Percentiles rank a stretch among this genome's conserved stretches.
These are phyloP conservation scores for Beauveria scarabaeidicola DNA, from an alignment of 2,329 filamentous ascomycete species.

Conservation along the genomic window DNA sequence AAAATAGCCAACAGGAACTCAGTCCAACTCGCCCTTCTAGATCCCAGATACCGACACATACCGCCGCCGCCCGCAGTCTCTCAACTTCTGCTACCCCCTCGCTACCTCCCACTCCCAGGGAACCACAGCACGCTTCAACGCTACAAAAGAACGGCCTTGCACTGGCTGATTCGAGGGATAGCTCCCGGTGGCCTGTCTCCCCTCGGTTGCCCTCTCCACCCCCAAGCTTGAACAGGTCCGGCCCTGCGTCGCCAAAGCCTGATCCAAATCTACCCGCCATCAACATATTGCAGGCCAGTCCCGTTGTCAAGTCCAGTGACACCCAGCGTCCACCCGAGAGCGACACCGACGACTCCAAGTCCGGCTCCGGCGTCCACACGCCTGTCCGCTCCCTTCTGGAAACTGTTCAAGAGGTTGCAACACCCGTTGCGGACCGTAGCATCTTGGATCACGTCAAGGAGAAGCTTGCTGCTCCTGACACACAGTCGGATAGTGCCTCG, in stretches of 20 bases:
- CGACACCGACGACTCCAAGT: constrained; percentile 42
- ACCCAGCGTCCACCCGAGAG: constrained; percentile 38
- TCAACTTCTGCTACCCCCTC: constrained; percentile 60
- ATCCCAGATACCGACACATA: constrained; percentile 48
- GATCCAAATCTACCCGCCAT: constrained; percentile 45
- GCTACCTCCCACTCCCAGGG: constrained; percentile 51
- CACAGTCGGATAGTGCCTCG: constrained; percentile 33
- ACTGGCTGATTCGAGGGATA: constrained; percentile 43
- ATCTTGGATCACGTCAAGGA: constrained; percentile 43
- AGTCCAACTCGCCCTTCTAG: constrained; percentile 50
- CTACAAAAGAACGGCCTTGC: constrained; percentile 51
- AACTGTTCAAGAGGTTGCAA: constrained; percentile 82
- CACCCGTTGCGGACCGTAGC: constrained; percentile 30
- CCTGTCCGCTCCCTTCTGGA: constrained; percentile 61
- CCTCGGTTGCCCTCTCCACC: constrained; percentile 72
- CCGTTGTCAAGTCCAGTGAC: constrained; percentile 36
- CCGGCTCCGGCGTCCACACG: constrained; percentile 47
- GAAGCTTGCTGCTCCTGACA: constrained; percentile 33
- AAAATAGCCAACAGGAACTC: constrained; percentile 55
- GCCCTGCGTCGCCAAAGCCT: constrained; percentile 35
- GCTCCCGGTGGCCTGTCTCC: constrained; percentile 67
- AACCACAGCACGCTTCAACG: constrained; percentile 53
- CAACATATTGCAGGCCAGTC: constrained; percentile 43
- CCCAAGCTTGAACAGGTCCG: constrained; percentile 43
- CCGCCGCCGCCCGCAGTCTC: constrained; percentile 57